Evolutionary conservation across 495 filamentous ascomycete genomes (phyloP).

Genomic region (Annulohypoxylon maeteangense): DNA sequence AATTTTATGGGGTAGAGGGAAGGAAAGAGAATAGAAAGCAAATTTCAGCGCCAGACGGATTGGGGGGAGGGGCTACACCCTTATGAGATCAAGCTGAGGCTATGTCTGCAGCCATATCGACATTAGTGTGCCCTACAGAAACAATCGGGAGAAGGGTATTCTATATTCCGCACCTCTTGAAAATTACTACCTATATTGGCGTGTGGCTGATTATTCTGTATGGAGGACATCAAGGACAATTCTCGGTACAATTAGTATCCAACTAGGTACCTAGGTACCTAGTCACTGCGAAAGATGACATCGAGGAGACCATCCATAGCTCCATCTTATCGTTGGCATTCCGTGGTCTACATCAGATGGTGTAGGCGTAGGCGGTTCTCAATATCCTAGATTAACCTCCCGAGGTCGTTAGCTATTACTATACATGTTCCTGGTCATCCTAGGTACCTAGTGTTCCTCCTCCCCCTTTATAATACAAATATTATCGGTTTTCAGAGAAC

Average conservation of each 20-base stretch:
- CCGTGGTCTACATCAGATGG: too few relatives aligned
- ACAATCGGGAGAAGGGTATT: too few relatives aligned
- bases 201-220: not conserved
- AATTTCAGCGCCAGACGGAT: not conserved
- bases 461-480: constrained; percentile 56
- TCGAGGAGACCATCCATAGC: not conserved
- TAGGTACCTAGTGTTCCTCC: constrained; percentile 64
- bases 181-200: not conserved
- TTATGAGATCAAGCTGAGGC: too few relatives aligned
- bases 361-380: constrained; percentile 60
- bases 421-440: constrained; percentile 53
- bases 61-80: not conserved
- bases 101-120: too few relatives aligned
- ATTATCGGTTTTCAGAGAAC: constrained; percentile 58
- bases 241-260: too few relatives aligned
- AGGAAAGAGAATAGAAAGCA: too few relatives aligned
- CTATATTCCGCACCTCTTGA: too few relatives aligned
- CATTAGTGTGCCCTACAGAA: too few relatives aligned
- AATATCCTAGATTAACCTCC: constrained; percentile 57
- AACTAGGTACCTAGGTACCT: too few relatives aligned
- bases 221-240: too few relatives aligned
- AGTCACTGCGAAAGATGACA: constrained; percentile 10
- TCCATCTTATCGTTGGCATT: constrained; percentile 34
- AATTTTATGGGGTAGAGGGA: not conserved
- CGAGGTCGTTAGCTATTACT: constrained; percentile 63